Conservation (phyloP, 2,329 filamentous ascomycete species). For the Paecilomyces sp. region DNA sequence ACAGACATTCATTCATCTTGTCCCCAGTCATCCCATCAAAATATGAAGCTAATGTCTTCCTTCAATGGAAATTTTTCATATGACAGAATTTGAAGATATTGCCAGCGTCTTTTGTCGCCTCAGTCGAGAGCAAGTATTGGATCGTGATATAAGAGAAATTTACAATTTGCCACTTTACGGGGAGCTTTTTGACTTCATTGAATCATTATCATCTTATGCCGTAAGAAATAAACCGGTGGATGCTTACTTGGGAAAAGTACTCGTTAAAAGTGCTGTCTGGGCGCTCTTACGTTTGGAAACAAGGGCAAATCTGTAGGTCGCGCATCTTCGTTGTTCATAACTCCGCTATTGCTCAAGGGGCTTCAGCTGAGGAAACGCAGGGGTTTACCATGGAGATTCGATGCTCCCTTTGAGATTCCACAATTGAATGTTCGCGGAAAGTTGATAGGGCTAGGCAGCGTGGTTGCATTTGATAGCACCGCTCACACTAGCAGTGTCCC, state of each 20-base stretch:
- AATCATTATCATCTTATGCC: background rate
- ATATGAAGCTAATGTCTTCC: background rate
- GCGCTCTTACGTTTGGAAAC: no score
- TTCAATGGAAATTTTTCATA: background rate
- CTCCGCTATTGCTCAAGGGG: background rate
- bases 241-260: no score
- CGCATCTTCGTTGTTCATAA: background rate
- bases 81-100: background rate
- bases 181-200: background rate
- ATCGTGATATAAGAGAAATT: background rate
- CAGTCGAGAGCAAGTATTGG: background rate
- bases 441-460: no score
- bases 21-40: background rate
- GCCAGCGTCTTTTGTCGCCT: background rate
- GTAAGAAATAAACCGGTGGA: background rate
- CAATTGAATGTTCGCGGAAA: no score
- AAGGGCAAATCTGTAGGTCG: no score
- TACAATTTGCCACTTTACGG: background rate
- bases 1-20: background rate
- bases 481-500: background rate
- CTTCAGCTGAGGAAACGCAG: background rate
- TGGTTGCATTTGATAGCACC: no score
- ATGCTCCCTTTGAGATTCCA: background rate
- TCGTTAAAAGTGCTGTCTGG: no score
- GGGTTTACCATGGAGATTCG: background rate